phyloP scores from a whole-genome alignment of 345 rosid genomes.

The Eucalyptus sp. region DNA sequence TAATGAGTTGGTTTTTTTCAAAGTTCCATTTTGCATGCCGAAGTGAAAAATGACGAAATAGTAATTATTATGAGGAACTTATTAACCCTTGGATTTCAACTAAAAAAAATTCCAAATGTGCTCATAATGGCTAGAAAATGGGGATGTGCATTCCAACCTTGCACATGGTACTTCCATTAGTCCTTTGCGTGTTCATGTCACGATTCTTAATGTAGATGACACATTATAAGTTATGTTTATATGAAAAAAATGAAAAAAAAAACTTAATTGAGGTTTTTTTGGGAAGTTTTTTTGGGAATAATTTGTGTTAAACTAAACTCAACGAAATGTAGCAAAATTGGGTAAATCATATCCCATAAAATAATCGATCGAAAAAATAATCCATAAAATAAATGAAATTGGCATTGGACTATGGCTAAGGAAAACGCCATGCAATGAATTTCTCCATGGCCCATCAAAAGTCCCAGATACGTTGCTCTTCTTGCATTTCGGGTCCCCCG shows the following conservation, averaged over 20 bases:
- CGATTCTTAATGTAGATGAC: too few species aligned
- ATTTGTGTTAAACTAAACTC: not conserved
- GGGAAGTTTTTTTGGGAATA: too few species aligned
- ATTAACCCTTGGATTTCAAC: too few species aligned
- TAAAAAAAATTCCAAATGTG: too few species aligned
- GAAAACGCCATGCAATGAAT: not conserved
- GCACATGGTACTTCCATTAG: not conserved
- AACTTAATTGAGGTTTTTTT: not conserved
- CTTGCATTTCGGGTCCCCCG: too few species aligned
- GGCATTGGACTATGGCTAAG: not conserved
- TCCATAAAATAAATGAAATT: too few species aligned
- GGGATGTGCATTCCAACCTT: not conserved
- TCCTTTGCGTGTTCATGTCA: too few species aligned
- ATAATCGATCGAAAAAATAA: too few species aligned
- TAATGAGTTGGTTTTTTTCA: too few species aligned
- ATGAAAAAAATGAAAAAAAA: too few species aligned
- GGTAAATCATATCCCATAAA: not conserved
- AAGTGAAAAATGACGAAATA: too few species aligned
- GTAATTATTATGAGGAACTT: not conserved
- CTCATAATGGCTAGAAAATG: not conserved
- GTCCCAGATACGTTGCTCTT: too few species aligned
- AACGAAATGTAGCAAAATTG: not conserved
- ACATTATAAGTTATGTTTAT: not conserved
- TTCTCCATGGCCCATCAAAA: not conserved
- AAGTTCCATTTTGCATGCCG: not conserved